phyloP scores from a whole-genome alignment of 352 stramenopile genomes.

The Phytophthora rubi region DNA sequence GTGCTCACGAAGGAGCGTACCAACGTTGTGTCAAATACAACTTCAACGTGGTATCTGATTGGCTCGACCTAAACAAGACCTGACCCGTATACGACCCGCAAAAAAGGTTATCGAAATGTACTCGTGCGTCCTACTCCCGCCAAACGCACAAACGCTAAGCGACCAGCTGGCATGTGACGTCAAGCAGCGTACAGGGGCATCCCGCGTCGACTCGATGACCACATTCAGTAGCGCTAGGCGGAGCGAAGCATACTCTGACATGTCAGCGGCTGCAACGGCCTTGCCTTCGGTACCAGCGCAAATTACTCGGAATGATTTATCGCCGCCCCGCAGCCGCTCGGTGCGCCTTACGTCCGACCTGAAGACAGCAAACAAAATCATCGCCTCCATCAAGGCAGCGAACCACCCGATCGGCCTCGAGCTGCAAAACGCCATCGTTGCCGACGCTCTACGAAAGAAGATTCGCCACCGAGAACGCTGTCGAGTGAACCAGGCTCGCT shows the following conservation, averaged over 20 bases:
- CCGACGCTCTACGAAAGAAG: neutral
- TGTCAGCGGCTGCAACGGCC: neutral
- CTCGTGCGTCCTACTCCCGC: neutral
- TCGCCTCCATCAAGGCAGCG: neutral
- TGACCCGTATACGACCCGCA: no score
- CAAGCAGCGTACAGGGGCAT: neutral
- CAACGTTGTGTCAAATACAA: no score
- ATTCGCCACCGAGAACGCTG: neutral
- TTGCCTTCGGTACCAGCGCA: neutral
- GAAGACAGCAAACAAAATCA: neutral
- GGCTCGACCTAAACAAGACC: no score
- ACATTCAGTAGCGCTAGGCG: neutral
- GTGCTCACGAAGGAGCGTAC: no score
- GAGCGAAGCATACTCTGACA: neutral
- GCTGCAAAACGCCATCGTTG: neutral
- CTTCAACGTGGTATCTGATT: no score
- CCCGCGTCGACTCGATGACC: neutral
- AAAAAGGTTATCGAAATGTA: neutral
- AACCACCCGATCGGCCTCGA: neutral
- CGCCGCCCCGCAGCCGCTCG: neutral
- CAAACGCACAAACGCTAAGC: neutral
- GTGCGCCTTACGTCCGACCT: neutral
- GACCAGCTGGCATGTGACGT: neutral
- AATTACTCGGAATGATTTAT: neutral
- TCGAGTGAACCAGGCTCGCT: neutral